phyloP scores from a whole-genome alignment of 371 early-diverging fungal genomes.

The Mortierella sp. region DNA sequence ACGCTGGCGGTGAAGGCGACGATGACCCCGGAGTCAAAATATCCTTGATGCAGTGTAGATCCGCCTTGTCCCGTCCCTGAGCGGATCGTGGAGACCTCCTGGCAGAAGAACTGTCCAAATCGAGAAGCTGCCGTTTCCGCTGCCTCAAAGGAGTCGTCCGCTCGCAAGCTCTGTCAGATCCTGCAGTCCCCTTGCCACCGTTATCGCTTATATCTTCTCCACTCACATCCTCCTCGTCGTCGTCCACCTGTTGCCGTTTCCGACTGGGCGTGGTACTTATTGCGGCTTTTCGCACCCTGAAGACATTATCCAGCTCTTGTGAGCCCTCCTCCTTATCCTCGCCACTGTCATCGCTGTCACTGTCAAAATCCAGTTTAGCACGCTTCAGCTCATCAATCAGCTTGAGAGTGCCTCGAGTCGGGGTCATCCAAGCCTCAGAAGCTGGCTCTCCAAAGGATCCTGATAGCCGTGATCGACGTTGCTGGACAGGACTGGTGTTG shows the following conservation, averaged over 20 bases:
- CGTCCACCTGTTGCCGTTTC: not conserved
- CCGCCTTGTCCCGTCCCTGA: not conserved
- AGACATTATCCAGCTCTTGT: not conserved
- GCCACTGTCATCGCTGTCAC: not conserved
- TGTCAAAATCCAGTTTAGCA: conserved; percentile 24
- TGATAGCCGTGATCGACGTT: conserved; percentile 24
- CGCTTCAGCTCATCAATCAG: conserved; percentile 25
- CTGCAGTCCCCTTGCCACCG: not conserved
- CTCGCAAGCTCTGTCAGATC: not conserved
- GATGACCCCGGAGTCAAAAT: not conserved
- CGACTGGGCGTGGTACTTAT: not conserved
- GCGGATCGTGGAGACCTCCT: not conserved
- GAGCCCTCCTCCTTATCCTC: conserved; percentile 6
- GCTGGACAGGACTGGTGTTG: conserved; percentile 5
- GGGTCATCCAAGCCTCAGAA: conserved; percentile 16
- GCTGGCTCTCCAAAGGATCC: conserved; percentile 25
- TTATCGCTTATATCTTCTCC: not conserved
- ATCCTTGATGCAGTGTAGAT: not conserved
- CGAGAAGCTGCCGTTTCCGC: not conserved
- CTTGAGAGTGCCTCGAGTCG: conserved; percentile 19
- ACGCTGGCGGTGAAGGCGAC: conserved; percentile 30
- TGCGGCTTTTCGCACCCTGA: not conserved
- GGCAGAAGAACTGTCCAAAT: not conserved
- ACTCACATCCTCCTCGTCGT: not conserved
- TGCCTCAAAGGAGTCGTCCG: not conserved